Evolutionary conservation across 1,284 basidiomycete genomes (phyloP), one percentile per base, ranked within the genome.

Genomic region (Boletus sp.): DNA sequence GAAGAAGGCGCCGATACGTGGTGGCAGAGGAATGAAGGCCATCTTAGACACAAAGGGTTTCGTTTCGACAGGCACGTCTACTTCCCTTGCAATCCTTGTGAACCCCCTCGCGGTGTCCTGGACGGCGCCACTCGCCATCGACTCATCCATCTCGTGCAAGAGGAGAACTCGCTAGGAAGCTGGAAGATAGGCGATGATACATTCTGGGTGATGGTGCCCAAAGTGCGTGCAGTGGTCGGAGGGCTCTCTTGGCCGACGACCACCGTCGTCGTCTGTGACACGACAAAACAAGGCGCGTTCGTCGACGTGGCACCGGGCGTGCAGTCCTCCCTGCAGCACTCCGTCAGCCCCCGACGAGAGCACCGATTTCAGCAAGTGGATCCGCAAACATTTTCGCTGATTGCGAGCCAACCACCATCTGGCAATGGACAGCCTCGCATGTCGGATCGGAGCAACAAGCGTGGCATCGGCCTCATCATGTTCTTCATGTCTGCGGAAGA

Each of bases 181-280:
- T 60, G 54, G 61, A 47, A 17, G 14, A 57, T 60, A 5, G 34
- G 30, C 13, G 20, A 44, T 5, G 10, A 59, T 5, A 7, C 48
- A 5, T 45, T 45, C 22, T 61, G 54, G 54, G 29, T 55, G 19
- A 61, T 47, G 1, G 46, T 49, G 5, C 46, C 58, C n/a, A 53
- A 59, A 14, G 48, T 61, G 19, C 57, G 50, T 16, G 50, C 56
- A 1, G 50, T 61, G 4, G 33, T 59, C 14, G 60, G 46, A 14
- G 54, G 45, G 30, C 48, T 59, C 17, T 49, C 55, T 26, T 61
- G 57, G 59, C 57, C 57, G 8, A 60, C 49, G 33, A 59, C 57
- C 20, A 58, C 57, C 1, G 46, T 61, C 17, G 41, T 57, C 19
- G 48, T 62, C 22, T 59, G 56, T 16, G 58, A 61, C 32, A 20